phyloP scores from a whole-genome alignment of 371 early-diverging fungal species.

The Mucor sp. region DNA sequence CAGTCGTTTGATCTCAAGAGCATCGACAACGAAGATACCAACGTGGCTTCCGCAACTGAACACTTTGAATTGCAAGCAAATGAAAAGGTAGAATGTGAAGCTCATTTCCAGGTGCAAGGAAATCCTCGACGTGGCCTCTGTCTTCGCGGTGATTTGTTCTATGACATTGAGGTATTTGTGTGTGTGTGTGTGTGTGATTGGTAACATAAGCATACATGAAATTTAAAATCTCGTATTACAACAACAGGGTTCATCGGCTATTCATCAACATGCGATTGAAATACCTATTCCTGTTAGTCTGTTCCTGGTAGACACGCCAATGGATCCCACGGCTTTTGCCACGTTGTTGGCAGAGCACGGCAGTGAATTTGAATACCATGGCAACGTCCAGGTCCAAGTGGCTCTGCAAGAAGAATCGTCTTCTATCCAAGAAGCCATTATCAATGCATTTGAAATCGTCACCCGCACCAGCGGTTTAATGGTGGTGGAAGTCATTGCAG shows the following conservation, averaged over 20 bases:
- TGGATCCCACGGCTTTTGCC: conserved; percentile 61
- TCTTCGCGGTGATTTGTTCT: conserved; percentile 40
- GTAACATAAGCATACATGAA: not conserved
- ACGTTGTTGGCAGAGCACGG: conserved; percentile 55
- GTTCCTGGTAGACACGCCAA: conserved; percentile 45
- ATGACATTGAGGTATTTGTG: conserved; percentile 40
- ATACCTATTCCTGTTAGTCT: conserved; percentile 50
- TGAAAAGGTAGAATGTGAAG: conserved; percentile 33
- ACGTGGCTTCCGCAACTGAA: conserved; percentile 35
- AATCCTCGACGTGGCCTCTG: conserved; percentile 35
- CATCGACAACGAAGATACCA: conserved; percentile 14
- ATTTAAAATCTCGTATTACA: not conserved
- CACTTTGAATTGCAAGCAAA: conserved; percentile 37
- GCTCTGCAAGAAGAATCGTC: conserved; percentile 26
- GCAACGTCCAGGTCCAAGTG: conserved; percentile 26
- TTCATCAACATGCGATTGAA: conserved; percentile 32
- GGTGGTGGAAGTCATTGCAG: conserved; percentile 72
- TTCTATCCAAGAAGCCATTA: conserved; percentile 14
- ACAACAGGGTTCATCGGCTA: conserved; percentile 26
- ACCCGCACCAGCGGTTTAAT: conserved; percentile 52
- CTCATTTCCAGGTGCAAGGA: conserved; percentile 35
- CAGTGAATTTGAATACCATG: conserved; percentile 53
- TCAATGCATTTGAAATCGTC: conserved; percentile 52
- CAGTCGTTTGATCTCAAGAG: conserved; percentile 42
- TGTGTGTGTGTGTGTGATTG: too few species aligned